A percentile compares a stretch with the other conserved stretches of the same genome.
phyloP scores from a whole-genome alignment of 2,329 filamentous ascomycete genomes.

The Aspergillus sergii region DNA sequence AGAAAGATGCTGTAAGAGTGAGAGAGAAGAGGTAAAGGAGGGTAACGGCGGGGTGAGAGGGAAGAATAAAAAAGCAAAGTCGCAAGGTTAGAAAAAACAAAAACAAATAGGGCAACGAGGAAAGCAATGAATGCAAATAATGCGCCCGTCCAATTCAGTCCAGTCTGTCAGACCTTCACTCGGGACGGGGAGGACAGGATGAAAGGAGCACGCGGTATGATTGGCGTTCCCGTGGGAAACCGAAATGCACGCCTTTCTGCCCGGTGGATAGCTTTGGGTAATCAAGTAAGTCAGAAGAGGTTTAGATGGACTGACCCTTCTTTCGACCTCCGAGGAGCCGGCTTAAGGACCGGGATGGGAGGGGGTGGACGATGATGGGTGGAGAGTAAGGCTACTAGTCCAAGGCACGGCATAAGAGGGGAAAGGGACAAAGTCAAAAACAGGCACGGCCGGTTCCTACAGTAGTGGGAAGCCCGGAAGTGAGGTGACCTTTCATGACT shows the following conservation, averaged over 20 bases:
- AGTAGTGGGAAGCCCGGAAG: conserved; percentile 2
- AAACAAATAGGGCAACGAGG: conserved; percentile 8
- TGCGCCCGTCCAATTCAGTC: conserved; percentile 3
- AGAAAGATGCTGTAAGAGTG: conserved; percentile 6
- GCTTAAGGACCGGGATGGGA: conserved; percentile 8
- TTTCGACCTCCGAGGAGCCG: not conserved
- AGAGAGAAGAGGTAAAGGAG: conserved; percentile 12
- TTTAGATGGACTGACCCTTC: conserved; percentile 7
- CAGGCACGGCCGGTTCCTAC: not conserved
- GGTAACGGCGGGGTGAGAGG: conserved; percentile 14
- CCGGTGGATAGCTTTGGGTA: conserved; percentile 7
- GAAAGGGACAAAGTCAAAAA: conserved; percentile 17
- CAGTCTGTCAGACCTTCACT: conserved; percentile 3
- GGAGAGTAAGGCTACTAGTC: conserved; percentile 4
- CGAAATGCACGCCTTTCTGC: conserved; percentile 13
- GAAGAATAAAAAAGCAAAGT: not conserved
- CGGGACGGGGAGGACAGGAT: conserved; percentile 10
- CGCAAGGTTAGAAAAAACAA: not conserved
- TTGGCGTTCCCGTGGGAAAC: conserved; percentile 18
- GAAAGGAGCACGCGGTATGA: conserved; percentile 18
- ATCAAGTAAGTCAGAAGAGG: conserved; percentile 7
- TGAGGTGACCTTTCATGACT: not conserved
- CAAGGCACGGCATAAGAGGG: conserved; percentile 8
- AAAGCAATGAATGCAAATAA: conserved; percentile 5
- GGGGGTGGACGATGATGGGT: conserved; percentile 10